Evolutionary conservation across 2,329 filamentous ascomycete species (phyloP).

Genomic region (Colletotrichum cordylinicola): DNA sequence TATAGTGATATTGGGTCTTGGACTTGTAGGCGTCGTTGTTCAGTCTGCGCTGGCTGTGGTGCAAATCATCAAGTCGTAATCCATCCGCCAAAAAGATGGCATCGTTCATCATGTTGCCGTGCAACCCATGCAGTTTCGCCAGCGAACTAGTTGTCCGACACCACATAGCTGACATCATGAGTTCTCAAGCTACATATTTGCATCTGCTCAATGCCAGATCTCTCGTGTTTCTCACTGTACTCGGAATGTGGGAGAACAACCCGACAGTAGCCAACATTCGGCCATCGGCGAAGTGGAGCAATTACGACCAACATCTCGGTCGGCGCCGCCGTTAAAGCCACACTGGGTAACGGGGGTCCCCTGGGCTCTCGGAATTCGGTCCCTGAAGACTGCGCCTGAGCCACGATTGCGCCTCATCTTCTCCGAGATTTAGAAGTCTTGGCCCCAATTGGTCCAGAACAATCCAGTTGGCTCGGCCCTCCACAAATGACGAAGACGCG

Average conservation of each 20-base stretch:
- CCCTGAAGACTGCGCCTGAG: not conserved
- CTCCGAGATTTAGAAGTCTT: not conserved
- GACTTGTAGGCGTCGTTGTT: too few relatives aligned
- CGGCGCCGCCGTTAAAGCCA: not conserved
- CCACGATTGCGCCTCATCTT: not conserved
- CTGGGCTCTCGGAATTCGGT: not conserved
- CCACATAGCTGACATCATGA: not conserved
- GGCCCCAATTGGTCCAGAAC: not conserved
- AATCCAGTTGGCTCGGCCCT: not conserved
- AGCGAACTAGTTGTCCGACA: too few relatives aligned
- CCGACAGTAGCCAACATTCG: not conserved
- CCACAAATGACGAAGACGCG: not conserved
- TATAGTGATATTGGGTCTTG: too few relatives aligned
- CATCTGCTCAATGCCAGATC: fast-evolving
- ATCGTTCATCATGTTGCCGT: too few relatives aligned
- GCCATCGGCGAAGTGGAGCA: not conserved
- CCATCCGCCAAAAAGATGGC: too few relatives aligned
- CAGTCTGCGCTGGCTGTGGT: too few relatives aligned
- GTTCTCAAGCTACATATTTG: fast-evolving
- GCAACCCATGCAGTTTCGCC: too few relatives aligned
- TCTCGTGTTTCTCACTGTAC: not conserved
- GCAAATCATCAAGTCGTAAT: too few relatives aligned
- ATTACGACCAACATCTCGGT: not conserved
- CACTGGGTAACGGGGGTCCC: not conserved
- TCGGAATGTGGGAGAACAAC: not conserved